Base-by-base conservation (phyloP, 306 rosid genomes). In the Potentilla sterilis region DNA sequence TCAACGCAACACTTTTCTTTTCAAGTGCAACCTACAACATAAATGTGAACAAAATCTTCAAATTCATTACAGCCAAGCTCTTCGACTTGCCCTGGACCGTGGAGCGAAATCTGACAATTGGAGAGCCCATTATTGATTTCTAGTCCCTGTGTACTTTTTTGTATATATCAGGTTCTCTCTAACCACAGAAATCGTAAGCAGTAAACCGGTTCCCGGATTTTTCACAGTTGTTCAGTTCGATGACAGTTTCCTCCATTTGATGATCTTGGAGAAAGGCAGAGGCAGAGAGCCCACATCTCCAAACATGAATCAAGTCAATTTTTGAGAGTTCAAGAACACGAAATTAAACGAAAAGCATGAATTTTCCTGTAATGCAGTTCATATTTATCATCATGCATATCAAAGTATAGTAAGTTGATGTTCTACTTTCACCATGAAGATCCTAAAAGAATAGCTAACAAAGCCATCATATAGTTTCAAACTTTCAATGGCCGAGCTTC, bases 41-140 rank as follows among this genome's bases (percentile, higher is more conserved):
- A 82, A 92, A 95, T 62, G 98, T 92, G 75, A 95, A 95, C 83
- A 92, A 95, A 87, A 86, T 95, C 87, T 95, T 95, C 91, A 95
- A 95, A 79, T 95, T 95, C 88, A 84, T 95, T 81, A 95, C 98
- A 9, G 98, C 98, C 52, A 95, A 90, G 83, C 86, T 95, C 71
- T 95, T 95, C 7, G 98, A 95, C 79, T 76, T 95, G 35, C 97
- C 98, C 3, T 95, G 98, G 98, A 90, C 96, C 4, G 85, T 95
- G 71, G 96, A 92, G 84, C 86, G 98, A 18, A 95, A 95, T 85
- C 86, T 94, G 72, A 92, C 77, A 9, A 80, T 95, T 63, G 98
- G 98, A 52, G 98, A 95, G 74, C 98, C 98, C 44, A 95, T 95
- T 42, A 95, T 92, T 49, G 97, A 95, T 87, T 95, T 92, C 88